phyloP scores from a whole-genome alignment of 1,139 yeast species.

The Saccharomyces hybrid region DNA sequence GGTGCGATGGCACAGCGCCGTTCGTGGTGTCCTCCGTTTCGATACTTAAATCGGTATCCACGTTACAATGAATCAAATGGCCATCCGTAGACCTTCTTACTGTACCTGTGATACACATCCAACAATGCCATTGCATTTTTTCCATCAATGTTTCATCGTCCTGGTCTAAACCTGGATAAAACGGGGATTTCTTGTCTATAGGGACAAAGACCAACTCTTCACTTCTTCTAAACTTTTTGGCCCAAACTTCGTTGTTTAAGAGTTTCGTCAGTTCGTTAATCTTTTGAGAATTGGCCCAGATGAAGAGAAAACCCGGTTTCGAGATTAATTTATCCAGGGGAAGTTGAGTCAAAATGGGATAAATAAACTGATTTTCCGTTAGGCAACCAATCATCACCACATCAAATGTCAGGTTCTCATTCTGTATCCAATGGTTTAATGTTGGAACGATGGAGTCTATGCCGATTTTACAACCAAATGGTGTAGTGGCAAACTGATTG shows the following conservation, averaged over 20 bases:
- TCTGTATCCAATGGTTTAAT: constrained; percentile 53
- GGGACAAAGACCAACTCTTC: constrained; percentile 77
- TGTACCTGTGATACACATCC: constrained; percentile 96
- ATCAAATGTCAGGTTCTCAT: constrained; percentile 60
- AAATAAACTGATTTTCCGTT: constrained; percentile 59
- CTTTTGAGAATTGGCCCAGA: constrained; percentile 79
- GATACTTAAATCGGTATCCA: constrained; percentile 80
- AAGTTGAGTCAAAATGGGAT: constrained; percentile 51
- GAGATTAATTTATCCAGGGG: constrained; percentile 72
- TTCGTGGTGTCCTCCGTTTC: constrained; percentile 35
- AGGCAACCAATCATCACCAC: constrained; percentile 89
- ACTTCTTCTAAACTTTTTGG: constrained; percentile 73
- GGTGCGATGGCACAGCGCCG: constrained; percentile 62
- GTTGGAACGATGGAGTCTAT: constrained; percentile 49
- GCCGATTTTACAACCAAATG: constrained; percentile 56
- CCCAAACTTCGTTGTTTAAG: constrained; percentile 52
- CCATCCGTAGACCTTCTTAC: constrained; percentile 78
- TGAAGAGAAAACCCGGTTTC: constrained; percentile 75
- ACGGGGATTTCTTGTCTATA: constrained; percentile 50
- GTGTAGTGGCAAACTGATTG: constrained; percentile 45
- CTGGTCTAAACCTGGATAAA: constrained; percentile 45
- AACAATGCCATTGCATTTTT: constrained; percentile 82
- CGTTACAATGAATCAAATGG: constrained; percentile 83
- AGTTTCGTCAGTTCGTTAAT: constrained; percentile 55
- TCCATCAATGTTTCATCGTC: constrained; percentile 42